Base-by-base conservation (phyloP, 306 rosid genomes). In the Fagus crenata region DNA sequence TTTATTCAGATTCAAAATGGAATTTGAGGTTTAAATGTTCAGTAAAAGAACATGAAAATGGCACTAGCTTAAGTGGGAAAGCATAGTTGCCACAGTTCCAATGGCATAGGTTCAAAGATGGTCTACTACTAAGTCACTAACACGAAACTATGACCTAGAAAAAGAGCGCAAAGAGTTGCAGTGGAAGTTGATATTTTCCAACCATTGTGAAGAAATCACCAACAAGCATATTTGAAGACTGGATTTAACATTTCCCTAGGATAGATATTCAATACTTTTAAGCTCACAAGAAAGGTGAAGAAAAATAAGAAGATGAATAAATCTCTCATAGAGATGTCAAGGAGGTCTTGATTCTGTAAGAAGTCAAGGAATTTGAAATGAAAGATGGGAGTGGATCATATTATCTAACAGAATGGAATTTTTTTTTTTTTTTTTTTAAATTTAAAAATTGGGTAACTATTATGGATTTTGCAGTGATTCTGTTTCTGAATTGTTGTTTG, bases 181-280 rank as follows among this genome's bases (percentile, higher is more conserved):
- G 51, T 46, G 11, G 51, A 2, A 14, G 51, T 46, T 46, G 51
- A 46, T 46, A 9, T 46, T 28, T 28, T 31, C 35, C 65, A 59
- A 4, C 35, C 12, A 22, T 59, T 59, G 15, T 22, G 32, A 59
- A 59, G 65, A 31, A 59, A 31, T 31, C 8, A 59, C 32, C 13
- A 36, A 7, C 65, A 22, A 9, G 13, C 15, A 59, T 22, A 22
- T 59, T 59, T 31, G 17, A 59, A 22, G 65, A 9, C 11, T 22
- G 65, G 35, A 59, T 46, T 46, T 46, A 46, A 46, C 51, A 46
- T 46, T 46, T 59, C 35, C 65, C 35, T 59, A 59, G 65, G 65
- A 28, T 59, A 31, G 33, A 59, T 1, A 13, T 59, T 59, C 7
- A 1, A 12, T 59, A 22, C 35, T 59, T 59, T 31, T 59, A 7